Evolutionary conservation across 352 stramenopile species (phyloP).

Genomic region (Sclerospora graminicola): DNA sequence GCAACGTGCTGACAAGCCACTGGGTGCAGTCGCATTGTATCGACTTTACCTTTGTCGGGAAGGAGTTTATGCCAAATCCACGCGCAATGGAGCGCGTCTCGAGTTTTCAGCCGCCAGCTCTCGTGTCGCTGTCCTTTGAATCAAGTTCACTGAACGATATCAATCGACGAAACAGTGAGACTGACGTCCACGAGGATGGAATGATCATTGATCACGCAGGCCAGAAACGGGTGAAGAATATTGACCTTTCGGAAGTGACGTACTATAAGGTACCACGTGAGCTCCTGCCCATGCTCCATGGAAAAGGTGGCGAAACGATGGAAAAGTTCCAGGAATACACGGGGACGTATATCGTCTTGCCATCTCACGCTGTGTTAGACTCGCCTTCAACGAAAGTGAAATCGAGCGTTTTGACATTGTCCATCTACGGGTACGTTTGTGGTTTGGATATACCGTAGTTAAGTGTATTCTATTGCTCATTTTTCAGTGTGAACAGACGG

Average conservation of each 20-base stretch:
- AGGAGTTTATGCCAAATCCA: constrained; percentile 86
- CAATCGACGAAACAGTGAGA: constrained; percentile 6
- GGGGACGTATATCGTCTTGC: constrained; percentile 64
- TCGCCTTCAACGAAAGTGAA: constrained; percentile 5
- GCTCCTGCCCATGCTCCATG: constrained; percentile 59
- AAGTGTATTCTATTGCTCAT: constrained; percentile 1
- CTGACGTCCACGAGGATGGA: constrained; percentile 21
- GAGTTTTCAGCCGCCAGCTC: constrained; percentile 18
- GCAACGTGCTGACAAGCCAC: constrained; percentile 32
- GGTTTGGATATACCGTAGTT: background rate
- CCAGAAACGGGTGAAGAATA: too few species aligned
- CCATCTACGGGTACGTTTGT: constrained; percentile 55
- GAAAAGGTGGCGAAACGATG: constrained; percentile 59
- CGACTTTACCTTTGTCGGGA: constrained; percentile 85
- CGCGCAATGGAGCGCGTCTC: constrained; percentile 68
- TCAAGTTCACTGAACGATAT: constrained; percentile 6
- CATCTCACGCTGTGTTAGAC: constrained; percentile 17
- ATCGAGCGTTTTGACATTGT: constrained; percentile 37
- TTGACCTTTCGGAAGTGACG: too few species aligned
- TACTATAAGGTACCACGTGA: constrained; percentile 53
- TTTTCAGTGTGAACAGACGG: background rate
- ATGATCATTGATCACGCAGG: too few species aligned
- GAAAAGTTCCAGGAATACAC: constrained; percentile 71
- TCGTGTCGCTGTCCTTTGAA: background rate
- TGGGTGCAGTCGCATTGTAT: constrained; percentile 72